A percentile compares a stretch with the other conserved stretches of the same genome.
These are phyloP conservation scores for Saccharomyces jurei DNA, from an alignment of 805 yeast genomes.

Conservation along the genomic window DNA sequence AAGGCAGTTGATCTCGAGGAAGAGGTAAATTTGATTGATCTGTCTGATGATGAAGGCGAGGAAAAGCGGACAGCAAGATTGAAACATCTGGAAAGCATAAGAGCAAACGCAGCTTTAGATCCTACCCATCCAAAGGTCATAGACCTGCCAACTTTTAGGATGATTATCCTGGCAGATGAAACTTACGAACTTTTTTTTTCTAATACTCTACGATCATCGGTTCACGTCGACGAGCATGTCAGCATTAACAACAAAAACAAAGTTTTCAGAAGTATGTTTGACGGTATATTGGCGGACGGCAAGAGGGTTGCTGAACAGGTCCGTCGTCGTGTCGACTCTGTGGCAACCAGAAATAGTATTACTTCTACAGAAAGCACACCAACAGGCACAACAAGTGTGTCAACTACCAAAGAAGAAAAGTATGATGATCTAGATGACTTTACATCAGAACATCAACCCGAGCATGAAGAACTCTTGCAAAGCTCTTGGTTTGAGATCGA, in stretches of 20 bases:
- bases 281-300: slow-evolving; percentile 87
- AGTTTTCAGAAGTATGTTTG: slow-evolving; percentile 79
- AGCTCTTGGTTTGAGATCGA: slow-evolving; percentile 25
- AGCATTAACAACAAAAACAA: slow-evolving; percentile 39
- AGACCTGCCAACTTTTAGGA: slow-evolving; percentile 81
- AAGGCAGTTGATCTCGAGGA: slow-evolving; percentile 50
- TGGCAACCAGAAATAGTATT: slow-evolving; percentile 33
- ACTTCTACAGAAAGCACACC: slow-evolving; percentile 12
- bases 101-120: slow-evolving; percentile 74
- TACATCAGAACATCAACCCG: slow-evolving; percentile 22
- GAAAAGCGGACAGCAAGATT: slow-evolving; percentile 13
- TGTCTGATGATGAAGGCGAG: slow-evolving; percentile 26
- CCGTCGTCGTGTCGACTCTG: slow-evolving; percentile 76
- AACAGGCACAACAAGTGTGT: slow-evolving; percentile 3
- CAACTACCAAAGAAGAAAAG: slow-evolving; percentile 11
- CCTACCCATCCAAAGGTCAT: slow-evolving; percentile 70
- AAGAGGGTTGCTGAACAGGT: slow-evolving; percentile 85
- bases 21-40: slow-evolving; percentile 34
- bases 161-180: slow-evolving; percentile 92
- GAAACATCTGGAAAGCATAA: slow-evolving; percentile 30
- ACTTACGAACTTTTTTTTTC: slow-evolving; percentile 82
- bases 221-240: slow-evolving; percentile 54
- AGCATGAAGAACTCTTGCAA: slow-evolving; percentile 22
- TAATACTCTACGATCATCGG: slow-evolving; percentile 53
- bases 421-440: slow-evolving; percentile 28